A percentile compares a stretch with the other conserved stretches of the same genome.
These are phyloP conservation scores for Phytophthora cajani DNA, from an alignment of 352 stramenopile species.

Conservation along the genomic window DNA sequence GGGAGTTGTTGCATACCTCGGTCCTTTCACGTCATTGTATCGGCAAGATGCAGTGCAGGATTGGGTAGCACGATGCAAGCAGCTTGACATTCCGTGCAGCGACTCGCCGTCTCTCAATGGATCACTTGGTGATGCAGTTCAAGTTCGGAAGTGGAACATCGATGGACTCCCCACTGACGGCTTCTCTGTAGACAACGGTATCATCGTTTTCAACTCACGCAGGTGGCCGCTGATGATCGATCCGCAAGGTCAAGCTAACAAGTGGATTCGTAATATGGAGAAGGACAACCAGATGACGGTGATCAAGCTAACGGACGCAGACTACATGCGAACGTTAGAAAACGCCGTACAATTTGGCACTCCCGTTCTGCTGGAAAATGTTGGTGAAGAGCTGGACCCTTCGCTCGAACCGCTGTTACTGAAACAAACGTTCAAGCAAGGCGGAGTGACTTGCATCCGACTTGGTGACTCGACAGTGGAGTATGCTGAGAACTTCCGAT, in stretches of 20 bases:
- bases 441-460: conserved; percentile 91
- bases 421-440: conserved; percentile 95
- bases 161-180: conserved; percentile 93
- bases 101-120: conserved; percentile 86
- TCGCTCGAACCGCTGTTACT: conserved; percentile 93
- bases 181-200: conserved; percentile 96
- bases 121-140: conserved; percentile 91
- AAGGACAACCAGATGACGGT: conserved; percentile 89
- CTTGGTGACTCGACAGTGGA: conserved; percentile 94
- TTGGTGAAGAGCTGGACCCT: conserved; percentile 93
- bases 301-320: conserved; percentile 94
- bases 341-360: conserved; percentile 94
- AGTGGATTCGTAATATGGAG: conserved; percentile 97
- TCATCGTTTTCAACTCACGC: conserved; percentile 94
- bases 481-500: conserved; percentile 92
- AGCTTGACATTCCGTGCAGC: conserved; percentile 82
- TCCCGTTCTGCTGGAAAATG: conserved; percentile 92
- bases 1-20: conserved; percentile 93
- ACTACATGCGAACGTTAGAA: conserved; percentile 94
- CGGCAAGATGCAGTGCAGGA: conserved; percentile 79
- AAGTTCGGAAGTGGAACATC: conserved; percentile 96
- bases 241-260: conserved; percentile 94
- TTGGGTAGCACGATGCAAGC: conserved; percentile 82
- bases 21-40: conserved; percentile 92
- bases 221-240: conserved; percentile 97